A percentile compares a stretch with the other conserved stretches of the same genome.
These are phyloP conservation scores for Globisporangium paroecandrum DNA, from an alignment of 352 stramenopile species.

Conservation along the genomic window DNA sequence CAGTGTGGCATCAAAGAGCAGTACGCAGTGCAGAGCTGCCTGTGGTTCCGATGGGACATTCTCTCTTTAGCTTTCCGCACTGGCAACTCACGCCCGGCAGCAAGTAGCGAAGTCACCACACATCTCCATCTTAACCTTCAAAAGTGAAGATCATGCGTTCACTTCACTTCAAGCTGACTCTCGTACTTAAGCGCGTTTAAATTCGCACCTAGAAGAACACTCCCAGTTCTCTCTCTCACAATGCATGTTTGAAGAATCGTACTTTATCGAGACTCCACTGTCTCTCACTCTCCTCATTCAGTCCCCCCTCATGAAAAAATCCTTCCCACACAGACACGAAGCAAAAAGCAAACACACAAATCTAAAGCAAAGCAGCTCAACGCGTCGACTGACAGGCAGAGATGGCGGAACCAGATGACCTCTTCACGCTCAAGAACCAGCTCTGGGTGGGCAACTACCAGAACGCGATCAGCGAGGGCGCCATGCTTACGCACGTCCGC, in stretches of 20 bases:
- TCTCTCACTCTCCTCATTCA: neutral
- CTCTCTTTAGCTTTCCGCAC: neutral
- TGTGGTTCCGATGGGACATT: neutral
- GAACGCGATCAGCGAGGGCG: constrained; percentile 90
- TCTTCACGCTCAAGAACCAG: constrained; percentile 98
- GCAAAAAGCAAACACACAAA: neutral
- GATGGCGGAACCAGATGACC: constrained; percentile 94
- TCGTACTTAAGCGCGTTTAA: neutral
- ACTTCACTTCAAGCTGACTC: neutral
- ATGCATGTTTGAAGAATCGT: neutral
- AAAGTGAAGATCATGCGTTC: neutral
- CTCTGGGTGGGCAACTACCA: constrained; percentile 97
- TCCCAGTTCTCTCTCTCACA: neutral
- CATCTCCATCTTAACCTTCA: neutral
- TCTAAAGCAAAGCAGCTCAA: neutral
- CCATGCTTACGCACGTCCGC: constrained; percentile 82
- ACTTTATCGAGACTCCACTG: constrained; percentile 2
- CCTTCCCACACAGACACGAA: constrained; percentile 2
- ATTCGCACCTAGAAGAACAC: neutral
- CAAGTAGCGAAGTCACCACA: too few relatives aligned
- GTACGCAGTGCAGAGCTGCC: neutral
- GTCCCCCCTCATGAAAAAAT: neutral
- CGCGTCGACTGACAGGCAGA: neutral
- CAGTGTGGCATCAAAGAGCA: neutral
- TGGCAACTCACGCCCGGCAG: neutral